phyloP scores from a whole-genome alignment of 1,139 yeast genomes.

The Magnusiomyces tetraspermus region DNA sequence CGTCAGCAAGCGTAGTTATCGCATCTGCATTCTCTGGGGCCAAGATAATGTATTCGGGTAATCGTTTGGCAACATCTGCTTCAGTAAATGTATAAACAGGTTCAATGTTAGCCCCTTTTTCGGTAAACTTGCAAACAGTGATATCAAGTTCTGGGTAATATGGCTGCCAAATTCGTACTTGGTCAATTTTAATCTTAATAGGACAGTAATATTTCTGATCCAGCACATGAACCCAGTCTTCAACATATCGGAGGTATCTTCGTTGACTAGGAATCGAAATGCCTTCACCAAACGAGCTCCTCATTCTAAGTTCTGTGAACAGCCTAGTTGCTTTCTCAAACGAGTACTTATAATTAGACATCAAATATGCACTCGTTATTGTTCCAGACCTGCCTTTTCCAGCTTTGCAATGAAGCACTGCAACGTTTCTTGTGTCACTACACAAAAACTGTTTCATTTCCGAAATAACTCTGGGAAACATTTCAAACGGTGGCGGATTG shows the following conservation, averaged over 20 bases:
- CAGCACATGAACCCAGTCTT: conserved; percentile 27
- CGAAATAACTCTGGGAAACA: conserved; percentile 39
- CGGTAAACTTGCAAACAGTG: conserved; percentile 20
- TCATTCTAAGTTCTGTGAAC: conserved; percentile 55
- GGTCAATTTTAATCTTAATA: conserved; percentile 22
- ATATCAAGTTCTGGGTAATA: conserved; percentile 24
- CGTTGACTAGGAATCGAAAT: conserved; percentile 64
- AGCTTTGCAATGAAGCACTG: conserved; percentile 76
- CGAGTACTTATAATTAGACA: conserved; percentile 36
- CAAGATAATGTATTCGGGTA: conserved; percentile 11
- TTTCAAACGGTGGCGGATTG: conserved; percentile 55
- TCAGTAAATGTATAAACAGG: conserved; percentile 20
- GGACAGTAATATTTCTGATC: conserved; percentile 18
- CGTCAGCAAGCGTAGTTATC: conserved; percentile 16
- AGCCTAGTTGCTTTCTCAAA: conserved; percentile 40
- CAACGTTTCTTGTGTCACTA: conserved; percentile 38
- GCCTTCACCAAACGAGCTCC: conserved; percentile 49
- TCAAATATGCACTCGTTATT: conserved; percentile 59
- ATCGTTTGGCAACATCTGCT: conserved; percentile 15
- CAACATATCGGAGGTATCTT: conserved; percentile 56
- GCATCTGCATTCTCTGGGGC: conserved; percentile 6
- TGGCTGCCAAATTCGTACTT: conserved; percentile 24
- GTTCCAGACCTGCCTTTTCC: conserved; percentile 92
- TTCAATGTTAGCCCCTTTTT: conserved; percentile 17
- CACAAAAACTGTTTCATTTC: conserved; percentile 41